phyloP scores from a whole-genome alignment of 1,284 basidiomycete species.

The Trichosporon sp. region DNA sequence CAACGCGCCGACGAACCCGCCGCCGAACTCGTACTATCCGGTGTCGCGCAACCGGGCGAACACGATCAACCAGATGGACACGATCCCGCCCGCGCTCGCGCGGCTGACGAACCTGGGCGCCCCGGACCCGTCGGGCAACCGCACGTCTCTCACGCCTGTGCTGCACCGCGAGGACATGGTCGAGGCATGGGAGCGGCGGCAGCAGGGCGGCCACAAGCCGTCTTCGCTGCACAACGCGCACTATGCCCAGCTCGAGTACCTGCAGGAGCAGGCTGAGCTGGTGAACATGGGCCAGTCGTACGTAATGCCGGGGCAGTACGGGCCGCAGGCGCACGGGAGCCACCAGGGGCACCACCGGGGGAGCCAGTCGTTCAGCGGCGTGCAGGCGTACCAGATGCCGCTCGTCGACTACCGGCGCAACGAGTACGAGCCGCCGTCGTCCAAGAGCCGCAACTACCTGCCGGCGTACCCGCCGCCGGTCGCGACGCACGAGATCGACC shows the following conservation, averaged over 20 bases:
- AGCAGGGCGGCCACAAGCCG: conserved; percentile 51
- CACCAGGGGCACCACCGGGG: conserved; percentile 24
- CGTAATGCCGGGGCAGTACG: conserved; percentile 43
- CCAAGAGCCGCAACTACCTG: conserved; percentile 26
- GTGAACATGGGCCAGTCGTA: conserved; percentile 53
- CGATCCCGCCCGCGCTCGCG: conserved; percentile 84
- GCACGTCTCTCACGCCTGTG: conserved; percentile 72
- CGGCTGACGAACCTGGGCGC: conserved; percentile 77
- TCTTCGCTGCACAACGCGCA: conserved; percentile 53
- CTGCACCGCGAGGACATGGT: conserved; percentile 84
- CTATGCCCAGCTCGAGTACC: conserved; percentile 79
- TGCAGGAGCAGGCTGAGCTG: conserved; percentile 87
- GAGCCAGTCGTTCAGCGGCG: conserved; percentile 25
- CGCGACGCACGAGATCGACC: conserved; percentile 27
- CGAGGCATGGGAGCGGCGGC: conserved; percentile 78
- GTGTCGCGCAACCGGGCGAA: conserved; percentile 66
- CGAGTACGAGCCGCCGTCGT: conserved; percentile 35
- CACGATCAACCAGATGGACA: conserved; percentile 79
- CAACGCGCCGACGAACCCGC: conserved; percentile 49
- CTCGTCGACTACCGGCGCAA: conserved; percentile 32
- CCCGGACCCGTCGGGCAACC: conserved; percentile 69
- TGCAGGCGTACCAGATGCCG: conserved; percentile 41
- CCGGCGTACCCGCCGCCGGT: conserved; percentile 48
- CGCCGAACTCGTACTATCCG: conserved; percentile 63
- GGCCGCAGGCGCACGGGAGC: neutral